Percentiles rank a stretch among this genome's conserved stretches.
Evolutionary conservation across 1,139 yeast genomes (phyloP).

Genomic region (Yamadazyma taylorii): DNA sequence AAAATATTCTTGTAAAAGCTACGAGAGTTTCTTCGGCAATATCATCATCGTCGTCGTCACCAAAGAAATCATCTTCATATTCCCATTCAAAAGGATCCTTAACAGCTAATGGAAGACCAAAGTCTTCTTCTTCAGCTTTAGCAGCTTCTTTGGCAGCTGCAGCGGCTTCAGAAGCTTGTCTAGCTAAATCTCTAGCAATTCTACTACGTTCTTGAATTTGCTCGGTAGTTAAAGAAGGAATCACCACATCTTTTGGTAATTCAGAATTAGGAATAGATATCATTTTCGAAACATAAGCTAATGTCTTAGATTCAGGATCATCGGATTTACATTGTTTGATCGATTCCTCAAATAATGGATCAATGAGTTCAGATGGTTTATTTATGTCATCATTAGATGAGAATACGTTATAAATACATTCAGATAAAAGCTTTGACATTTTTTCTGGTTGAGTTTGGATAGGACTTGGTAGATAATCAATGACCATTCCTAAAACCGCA

Average conservation of each 20-base stretch:
- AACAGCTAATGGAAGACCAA: slow-evolving; percentile 28
- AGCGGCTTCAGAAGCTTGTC: slow-evolving; percentile 66
- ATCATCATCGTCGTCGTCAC: slow-evolving; percentile 45
- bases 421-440: slow-evolving; percentile 64
- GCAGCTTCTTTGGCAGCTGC: slow-evolving; percentile 23
- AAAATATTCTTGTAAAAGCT: slow-evolving; percentile 86
- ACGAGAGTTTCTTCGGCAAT: slow-evolving; percentile 63
- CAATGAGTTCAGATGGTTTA: slow-evolving; percentile 31
- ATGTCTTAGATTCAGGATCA: slow-evolving; percentile 53
- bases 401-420: slow-evolving; percentile 38
- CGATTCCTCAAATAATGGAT: slow-evolving; percentile 48
- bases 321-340: slow-evolving; percentile 62
- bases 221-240: slow-evolving; percentile 41
- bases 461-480: slow-evolving; percentile 86
- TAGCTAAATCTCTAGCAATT: slow-evolving; percentile 68
- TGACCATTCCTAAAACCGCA: slow-evolving; percentile 79
- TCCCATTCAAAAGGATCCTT: slow-evolving; percentile 49
- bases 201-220: slow-evolving; percentile 69
- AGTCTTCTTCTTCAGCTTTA: slow-evolving; percentile 25
- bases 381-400: slow-evolving; percentile 38
- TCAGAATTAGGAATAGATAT: slow-evolving; percentile 81
- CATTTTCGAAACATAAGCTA: slow-evolving; percentile 90
- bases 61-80: slow-evolving; percentile 43
- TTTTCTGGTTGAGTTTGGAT: slow-evolving; percentile 68
- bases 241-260: slow-evolving; percentile 56